A percentile compares a stretch with the other conserved stretches of the same genome.
Evolutionary conservation across 768 basidiomycete genomes (phyloP).

Genomic region (Boletus rex-veris): DNA sequence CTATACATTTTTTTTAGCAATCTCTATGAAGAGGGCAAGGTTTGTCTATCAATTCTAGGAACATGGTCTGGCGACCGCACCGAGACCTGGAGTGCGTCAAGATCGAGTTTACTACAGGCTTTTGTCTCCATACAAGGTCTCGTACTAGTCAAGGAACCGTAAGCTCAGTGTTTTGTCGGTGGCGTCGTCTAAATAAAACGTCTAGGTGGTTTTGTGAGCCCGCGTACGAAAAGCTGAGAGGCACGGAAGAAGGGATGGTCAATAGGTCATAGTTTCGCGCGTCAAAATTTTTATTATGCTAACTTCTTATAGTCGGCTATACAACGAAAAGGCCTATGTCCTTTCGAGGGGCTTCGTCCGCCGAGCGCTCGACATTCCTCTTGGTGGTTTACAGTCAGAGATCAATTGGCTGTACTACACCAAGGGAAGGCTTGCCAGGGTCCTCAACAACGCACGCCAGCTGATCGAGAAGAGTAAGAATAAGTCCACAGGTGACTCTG

Average conservation of each 20-base stretch:
- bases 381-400: slow-evolving; percentile 67
- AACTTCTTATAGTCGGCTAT: slow-evolving; percentile 62
- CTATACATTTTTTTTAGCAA: slow-evolving; percentile 47
- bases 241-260: slow-evolving; percentile 84
- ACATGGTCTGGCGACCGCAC: slow-evolving; percentile 89
- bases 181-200: slow-evolving; percentile 1
- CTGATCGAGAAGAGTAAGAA: slow-evolving; percentile 68
- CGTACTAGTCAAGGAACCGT: slow-evolving; percentile 91
- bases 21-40: slow-evolving; percentile 93
- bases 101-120: slow-evolving; percentile 87
- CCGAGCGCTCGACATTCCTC: slow-evolving; percentile 81
- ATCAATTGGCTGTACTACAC: slow-evolving; percentile 70
- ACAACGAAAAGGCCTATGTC: slow-evolving; percentile 92
- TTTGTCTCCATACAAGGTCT: slow-evolving; percentile 93
- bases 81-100: slow-evolving; percentile 81
- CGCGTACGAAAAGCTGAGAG: slow-evolving; percentile 87
- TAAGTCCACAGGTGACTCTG: slow-evolving; percentile 22
- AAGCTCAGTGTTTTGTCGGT: slow-evolving; percentile 32
- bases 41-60: slow-evolving; percentile 86
- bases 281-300: background rate
- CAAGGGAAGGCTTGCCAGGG: slow-evolving; percentile 61
- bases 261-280: slow-evolving; percentile 56
- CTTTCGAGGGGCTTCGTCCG: slow-evolving; percentile 86
- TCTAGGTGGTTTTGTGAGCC: slow-evolving; percentile 87
- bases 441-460: slow-evolving; percentile 56